Percentiles rank a stretch among this genome's conserved stretches.
phyloP scores from a whole-genome alignment of 352 stramenopile species.

The Phytophthora idaei region DNA sequence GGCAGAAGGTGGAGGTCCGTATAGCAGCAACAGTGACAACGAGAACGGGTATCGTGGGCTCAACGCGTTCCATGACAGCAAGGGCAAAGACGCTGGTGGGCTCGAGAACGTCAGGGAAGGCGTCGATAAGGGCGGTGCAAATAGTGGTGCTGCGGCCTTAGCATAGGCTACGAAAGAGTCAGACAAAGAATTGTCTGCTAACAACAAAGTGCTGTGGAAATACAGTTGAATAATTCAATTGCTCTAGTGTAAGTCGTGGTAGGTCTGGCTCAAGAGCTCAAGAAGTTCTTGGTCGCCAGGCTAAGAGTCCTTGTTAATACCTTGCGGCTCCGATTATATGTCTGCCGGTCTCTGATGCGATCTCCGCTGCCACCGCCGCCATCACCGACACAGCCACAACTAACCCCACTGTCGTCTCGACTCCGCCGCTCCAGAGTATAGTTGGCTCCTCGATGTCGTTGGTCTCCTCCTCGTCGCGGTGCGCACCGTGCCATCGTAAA shows the following conservation, averaged over 20 bases:
- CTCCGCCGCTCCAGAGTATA: conserved; percentile 25
- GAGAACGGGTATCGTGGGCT: conserved; percentile 25
- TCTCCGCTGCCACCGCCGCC: conserved; percentile 26
- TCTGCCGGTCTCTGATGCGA: conserved; percentile 16
- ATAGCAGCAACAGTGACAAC: conserved; percentile 38
- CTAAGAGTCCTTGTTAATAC: conserved; percentile 10
- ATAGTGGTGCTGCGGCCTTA: conserved; percentile 12
- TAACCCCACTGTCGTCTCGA: conserved; percentile 29
- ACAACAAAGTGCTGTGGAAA: background rate
- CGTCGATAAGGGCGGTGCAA: conserved; percentile 22
- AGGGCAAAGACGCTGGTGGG: conserved; percentile 32
- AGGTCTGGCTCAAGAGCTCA: background rate
- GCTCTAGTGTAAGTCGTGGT: conserved; percentile 1
- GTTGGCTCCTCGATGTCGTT: conserved; percentile 3
- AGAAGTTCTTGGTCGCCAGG: background rate
- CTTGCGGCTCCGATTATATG: conserved; percentile 6
- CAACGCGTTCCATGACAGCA: conserved; percentile 24
- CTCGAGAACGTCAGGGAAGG: conserved; percentile 19
- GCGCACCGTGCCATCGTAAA: conserved; percentile 13
- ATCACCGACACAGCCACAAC: conserved; percentile 31
- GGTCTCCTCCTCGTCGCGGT: conserved; percentile 11
- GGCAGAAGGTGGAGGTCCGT: conserved; percentile 16
- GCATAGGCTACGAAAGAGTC: background rate
- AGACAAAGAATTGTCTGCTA: no score
- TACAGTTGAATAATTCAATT: conserved; percentile 17